phyloP scores from a whole-genome alignment of 139 green algal genomes.

The Auxenochlorella pyrenoidosa region DNA sequence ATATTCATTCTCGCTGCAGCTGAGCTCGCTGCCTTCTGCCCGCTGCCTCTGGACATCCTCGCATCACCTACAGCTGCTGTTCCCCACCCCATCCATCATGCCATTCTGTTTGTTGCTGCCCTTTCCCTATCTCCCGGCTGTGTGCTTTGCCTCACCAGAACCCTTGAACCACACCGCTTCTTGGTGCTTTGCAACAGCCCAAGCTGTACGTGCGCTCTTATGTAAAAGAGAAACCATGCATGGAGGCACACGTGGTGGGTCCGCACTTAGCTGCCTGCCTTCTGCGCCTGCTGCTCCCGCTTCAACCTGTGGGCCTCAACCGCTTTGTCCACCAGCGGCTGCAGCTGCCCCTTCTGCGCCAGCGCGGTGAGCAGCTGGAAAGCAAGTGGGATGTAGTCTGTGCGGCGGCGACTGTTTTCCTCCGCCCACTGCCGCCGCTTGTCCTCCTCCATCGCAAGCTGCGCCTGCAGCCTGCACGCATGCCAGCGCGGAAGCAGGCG shows the following conservation, averaged over 20 bases:
- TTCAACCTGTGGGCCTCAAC: slow-evolving; percentile 22
- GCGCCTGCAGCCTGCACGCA: slow-evolving; percentile 56
- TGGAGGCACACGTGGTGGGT: no score
- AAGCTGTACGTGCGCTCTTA: no score
- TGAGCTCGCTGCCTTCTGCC: no score
- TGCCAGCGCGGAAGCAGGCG: no score
- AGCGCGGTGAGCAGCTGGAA: slow-evolving; percentile 93
- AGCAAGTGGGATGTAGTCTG: slow-evolving; percentile 88
- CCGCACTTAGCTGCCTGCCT: not conserved
- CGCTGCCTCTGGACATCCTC: no score
- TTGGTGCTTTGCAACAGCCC: no score
- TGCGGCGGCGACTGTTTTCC: slow-evolving; percentile 93
- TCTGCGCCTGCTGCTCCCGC: slow-evolving; percentile 15
- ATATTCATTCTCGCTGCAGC: no score
- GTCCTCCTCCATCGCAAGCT: slow-evolving; percentile 75
- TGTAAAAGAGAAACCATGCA: no score
- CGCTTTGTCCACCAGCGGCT: slow-evolving; percentile 76
- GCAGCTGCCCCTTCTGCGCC: slow-evolving; percentile 84
- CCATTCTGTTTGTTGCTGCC: not conserved
- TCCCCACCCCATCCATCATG: not conserved
- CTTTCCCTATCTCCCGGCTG: no score
- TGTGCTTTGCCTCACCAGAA: not conserved
- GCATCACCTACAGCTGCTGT: not conserved
- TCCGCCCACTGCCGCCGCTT: slow-evolving; percentile 82
- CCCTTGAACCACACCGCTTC: not conserved